A percentile compares a stretch with the other conserved stretches of the same genome.
These are phyloP conservation scores for Aspergillus unguis DNA, from an alignment of 2,329 filamentous ascomycete genomes.

Conservation along the genomic window DNA sequence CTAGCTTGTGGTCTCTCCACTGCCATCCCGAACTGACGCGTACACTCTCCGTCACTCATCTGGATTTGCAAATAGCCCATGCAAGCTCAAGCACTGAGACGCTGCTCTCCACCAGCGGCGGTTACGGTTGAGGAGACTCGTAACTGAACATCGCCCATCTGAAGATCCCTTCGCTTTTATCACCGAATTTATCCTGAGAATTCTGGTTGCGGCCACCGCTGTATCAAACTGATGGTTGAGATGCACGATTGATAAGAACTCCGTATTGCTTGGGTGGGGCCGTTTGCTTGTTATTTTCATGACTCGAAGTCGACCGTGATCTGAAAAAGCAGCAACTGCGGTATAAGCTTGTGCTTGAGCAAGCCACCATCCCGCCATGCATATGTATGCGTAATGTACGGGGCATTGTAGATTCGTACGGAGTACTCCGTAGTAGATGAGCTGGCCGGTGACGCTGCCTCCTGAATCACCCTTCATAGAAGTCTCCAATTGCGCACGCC, in stretches of 20 bases:
- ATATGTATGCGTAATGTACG: no score
- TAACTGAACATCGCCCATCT: background rate
- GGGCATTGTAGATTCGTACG: background rate
- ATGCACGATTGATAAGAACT: background rate
- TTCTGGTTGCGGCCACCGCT: background rate
- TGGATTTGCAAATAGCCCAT: background rate
- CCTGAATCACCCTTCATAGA: background rate
- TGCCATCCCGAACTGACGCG: conserved; percentile 7
- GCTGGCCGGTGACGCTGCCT: background rate
- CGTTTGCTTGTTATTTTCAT: background rate
- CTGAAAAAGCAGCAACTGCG: background rate
- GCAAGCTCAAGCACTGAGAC: background rate
- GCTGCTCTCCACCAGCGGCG: conserved; percentile 1
- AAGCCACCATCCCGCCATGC: background rate
- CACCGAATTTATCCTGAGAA: background rate
- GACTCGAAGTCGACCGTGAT: background rate
- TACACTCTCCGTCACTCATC: background rate
- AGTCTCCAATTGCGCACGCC: background rate
- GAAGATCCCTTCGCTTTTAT: background rate
- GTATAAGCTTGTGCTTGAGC: background rate
- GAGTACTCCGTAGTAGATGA: background rate
- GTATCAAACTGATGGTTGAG: background rate
- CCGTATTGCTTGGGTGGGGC: background rate
- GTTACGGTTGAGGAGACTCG: background rate
- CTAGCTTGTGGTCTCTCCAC: background rate